phyloP scores from a whole-genome alignment of 192 early-diverging fungal species.

The Globomyces pollinis-pini region DNA sequence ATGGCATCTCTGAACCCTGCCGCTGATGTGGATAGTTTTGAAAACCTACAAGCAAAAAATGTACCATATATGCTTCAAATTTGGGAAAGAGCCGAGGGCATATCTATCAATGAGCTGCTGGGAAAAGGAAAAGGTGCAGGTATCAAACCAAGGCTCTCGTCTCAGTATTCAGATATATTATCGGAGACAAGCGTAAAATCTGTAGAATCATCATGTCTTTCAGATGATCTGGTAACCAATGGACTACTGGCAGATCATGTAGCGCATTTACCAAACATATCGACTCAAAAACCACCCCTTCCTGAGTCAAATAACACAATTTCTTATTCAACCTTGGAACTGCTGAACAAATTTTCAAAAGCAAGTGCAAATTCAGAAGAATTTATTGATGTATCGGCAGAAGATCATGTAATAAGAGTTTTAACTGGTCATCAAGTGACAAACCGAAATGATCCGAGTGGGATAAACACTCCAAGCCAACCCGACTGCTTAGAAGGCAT shows the following conservation, averaged over 20 bases:
- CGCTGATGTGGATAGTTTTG: too few species aligned
- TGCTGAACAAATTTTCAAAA: background rate
- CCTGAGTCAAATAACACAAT: background rate
- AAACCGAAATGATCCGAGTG: background rate
- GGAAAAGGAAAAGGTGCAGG: background rate
- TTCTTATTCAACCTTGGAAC: background rate
- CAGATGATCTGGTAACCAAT: background rate
- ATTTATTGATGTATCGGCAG: background rate
- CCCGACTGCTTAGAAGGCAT: background rate
- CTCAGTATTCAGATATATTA: conserved; percentile 28
- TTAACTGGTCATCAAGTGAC: background rate
- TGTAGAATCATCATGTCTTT: too few species aligned
- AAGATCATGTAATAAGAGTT: background rate
- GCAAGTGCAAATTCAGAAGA: background rate
- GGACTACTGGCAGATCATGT: background rate
- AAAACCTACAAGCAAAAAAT: conserved; percentile 16
- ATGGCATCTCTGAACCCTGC: too few species aligned
- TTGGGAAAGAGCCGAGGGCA: conserved; percentile 33
- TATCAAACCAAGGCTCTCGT: background rate
- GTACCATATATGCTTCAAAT: conserved; percentile 44
- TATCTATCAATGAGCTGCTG: conserved; percentile 12
- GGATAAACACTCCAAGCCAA: background rate
- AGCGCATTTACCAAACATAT: background rate
- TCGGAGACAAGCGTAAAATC: too few species aligned
- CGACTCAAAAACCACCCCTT: background rate